These are phyloP conservation scores for Podospora pseudoanserina DNA, from an alignment of 495 filamentous ascomycete species.

Conservation along the genomic window DNA sequence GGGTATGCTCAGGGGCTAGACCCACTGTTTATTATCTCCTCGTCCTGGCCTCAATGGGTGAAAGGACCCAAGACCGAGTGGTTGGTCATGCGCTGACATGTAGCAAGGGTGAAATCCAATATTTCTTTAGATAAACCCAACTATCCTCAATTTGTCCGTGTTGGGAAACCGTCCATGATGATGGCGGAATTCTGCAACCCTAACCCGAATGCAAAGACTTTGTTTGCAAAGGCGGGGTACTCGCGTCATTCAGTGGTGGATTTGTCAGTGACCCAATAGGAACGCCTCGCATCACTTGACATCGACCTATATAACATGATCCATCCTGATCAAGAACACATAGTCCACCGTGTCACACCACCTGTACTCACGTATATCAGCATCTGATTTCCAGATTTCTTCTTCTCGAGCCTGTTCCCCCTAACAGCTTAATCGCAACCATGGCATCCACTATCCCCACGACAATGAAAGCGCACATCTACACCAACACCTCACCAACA, in stretches of 20 bases:
- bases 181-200: background rate
- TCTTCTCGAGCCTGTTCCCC: background rate
- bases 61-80: too few relatives aligned
- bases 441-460: slow-evolving; percentile 4
- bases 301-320: background rate
- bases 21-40: too few relatives aligned
- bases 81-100: too few relatives aligned
- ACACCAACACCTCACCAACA: background rate
- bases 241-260: background rate
- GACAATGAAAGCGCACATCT: slow-evolving; percentile 2
- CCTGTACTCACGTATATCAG: background rate
- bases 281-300: background rate
- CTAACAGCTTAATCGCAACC: background rate
- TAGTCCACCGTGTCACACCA: background rate
- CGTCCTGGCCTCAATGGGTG: too few relatives aligned
- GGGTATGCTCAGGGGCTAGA: too few relatives aligned
- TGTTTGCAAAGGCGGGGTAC: background rate
- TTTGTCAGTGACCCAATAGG: background rate
- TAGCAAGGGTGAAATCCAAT: too few relatives aligned
- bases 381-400: background rate
- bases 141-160: too few relatives aligned
- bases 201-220: background rate
- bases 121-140: too few relatives aligned
- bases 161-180: background rate
- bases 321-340: background rate